These are phyloP conservation scores for Cladophialophora carrionii DNA, from an alignment of 2,329 filamentous ascomycete species.

Conservation along the genomic window DNA sequence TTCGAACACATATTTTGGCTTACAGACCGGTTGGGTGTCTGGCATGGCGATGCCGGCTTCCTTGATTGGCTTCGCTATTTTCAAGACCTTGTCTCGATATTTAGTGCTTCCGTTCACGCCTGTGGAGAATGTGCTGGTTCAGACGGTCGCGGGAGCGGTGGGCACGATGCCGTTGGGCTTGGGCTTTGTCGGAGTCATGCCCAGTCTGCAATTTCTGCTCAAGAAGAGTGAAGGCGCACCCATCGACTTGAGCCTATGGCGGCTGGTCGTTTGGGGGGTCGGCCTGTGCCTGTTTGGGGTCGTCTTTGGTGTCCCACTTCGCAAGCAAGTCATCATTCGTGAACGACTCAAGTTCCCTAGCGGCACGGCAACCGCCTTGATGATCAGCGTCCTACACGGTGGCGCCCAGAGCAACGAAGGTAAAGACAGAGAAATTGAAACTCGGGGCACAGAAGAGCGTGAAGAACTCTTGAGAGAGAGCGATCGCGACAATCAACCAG, in stretches of 20 bases:
- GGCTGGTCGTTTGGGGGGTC: slow-evolving; percentile 85
- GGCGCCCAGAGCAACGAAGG: slow-evolving; percentile 50
- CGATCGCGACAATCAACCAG: slow-evolving; percentile 46
- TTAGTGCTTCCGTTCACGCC: slow-evolving; percentile 83
- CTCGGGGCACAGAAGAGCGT: slow-evolving; percentile 40
- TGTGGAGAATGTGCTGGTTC: slow-evolving; percentile 94
- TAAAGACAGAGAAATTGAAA: slow-evolving; percentile 33
- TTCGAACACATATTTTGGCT: slow-evolving; percentile 98
- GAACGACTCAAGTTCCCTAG: slow-evolving; percentile 94
- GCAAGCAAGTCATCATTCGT: slow-evolving; percentile 87
- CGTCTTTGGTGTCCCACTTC: slow-evolving; percentile 88
- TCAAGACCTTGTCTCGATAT: slow-evolving; percentile 74
- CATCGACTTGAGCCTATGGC: slow-evolving; percentile 70
- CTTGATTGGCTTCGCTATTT: slow-evolving; percentile 91
- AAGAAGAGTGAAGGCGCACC: slow-evolving; percentile 77
- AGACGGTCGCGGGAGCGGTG: slow-evolving; percentile 92
- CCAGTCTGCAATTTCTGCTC: slow-evolving; percentile 85
- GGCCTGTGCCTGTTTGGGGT: slow-evolving; percentile 96
- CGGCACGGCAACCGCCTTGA: slow-evolving; percentile 89
- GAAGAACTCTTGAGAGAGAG: slow-evolving; percentile 43
- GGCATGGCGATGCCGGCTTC: slow-evolving; percentile 98
- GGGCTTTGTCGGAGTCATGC: slow-evolving; percentile 92
- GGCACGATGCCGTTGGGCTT: slow-evolving; percentile 96
- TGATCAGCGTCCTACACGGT: slow-evolving; percentile 89
- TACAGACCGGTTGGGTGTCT: slow-evolving; percentile 82